Conservation (phyloP, 352 stramenopile genomes). For the Phytophthora pluvialis region DNA sequence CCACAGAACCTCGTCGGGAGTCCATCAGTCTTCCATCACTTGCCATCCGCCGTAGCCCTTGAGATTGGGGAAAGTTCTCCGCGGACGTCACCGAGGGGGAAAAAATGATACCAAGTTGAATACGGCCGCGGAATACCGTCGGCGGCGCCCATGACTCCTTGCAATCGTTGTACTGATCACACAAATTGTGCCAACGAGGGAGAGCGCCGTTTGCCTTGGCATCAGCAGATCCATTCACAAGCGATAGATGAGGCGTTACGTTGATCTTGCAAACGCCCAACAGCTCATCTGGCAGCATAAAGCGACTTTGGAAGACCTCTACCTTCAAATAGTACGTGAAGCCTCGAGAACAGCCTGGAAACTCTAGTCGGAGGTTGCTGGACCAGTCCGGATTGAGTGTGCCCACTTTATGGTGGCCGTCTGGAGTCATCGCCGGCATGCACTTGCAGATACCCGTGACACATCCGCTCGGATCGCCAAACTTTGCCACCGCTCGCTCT, state of each 20-base stretch:
- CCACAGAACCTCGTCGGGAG: slow-evolving; percentile 36
- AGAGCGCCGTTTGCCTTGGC: slow-evolving; percentile 83
- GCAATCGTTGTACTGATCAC: slow-evolving; percentile 88
- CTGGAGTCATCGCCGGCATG: slow-evolving; percentile 21
- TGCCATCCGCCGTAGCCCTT: slow-evolving; percentile 48
- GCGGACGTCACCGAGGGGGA: slow-evolving; percentile 64
- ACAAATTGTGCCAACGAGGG: slow-evolving; percentile 86
- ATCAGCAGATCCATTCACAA: slow-evolving; percentile 81
- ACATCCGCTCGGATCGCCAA: slow-evolving; percentile 77
- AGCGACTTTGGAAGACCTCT: slow-evolving; percentile 85
- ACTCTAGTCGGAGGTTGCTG: slow-evolving; percentile 79
- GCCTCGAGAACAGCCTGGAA: slow-evolving; percentile 74
- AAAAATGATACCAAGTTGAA: slow-evolving; percentile 85
- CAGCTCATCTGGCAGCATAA: slow-evolving; percentile 81
- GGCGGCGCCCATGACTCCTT: slow-evolving; percentile 85
- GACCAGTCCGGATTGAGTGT: slow-evolving; percentile 68
- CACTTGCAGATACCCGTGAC: slow-evolving; percentile 82
- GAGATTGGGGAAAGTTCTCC: slow-evolving; percentile 55
- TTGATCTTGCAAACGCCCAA: slow-evolving; percentile 89
- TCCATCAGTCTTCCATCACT: slow-evolving; percentile 39
- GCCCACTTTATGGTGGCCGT: slow-evolving; percentile 32
- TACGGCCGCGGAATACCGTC: slow-evolving; percentile 79
- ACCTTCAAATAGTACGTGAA: slow-evolving; percentile 84
- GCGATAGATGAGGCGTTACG: slow-evolving; percentile 79
- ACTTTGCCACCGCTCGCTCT: slow-evolving; percentile 71